Evolutionary conservation across 148 eudicot genomes (phyloP), one percentile per base, ranked within the genome.

Genomic region (Rhododendron mucronatum): DNA sequence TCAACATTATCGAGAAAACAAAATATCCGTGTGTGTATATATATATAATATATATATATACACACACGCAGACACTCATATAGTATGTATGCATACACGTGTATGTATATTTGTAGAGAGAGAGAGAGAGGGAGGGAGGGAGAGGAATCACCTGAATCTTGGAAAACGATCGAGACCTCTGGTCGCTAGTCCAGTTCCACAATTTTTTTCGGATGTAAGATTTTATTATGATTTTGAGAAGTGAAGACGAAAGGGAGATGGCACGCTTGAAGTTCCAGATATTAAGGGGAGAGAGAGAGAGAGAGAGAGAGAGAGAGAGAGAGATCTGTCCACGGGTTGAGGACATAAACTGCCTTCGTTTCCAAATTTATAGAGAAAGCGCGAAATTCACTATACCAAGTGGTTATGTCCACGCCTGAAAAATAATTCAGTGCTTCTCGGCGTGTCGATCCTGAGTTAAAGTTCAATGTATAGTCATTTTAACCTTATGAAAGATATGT

Each of bases 321-420:
- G 57, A 59, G 35, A 35, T 16, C 21, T 33, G 78, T 41, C 13
- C 73, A 35, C 51, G 33, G 47, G 78, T 26, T 21, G 81, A 35
- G 69, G 21, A 79, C 12, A 74, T 1, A n/a, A 30, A 20, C 30
- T 39, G 80, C 12, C 14, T 9, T 82, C 28, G 57, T 30, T 51
- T 82, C 74, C 39, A 44, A 33, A 86, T 82, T 82, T 86, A 86
- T 82, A 86, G 85, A 61, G 61, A 55, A 41, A 73, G 84, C 84
- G 80, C 71, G 80, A 86, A 69, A 73, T 73, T 30, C 30, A 30
- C 30, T 30, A 30, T 30, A 53, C 47, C 84, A 33, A 33, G 35
- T 18, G 23, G 78, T 84, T 6, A 30, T 5, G 41, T 21, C 82
- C 30, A 30, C 30, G 30, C 30, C 30, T 30, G 30, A 0, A 47